Conservation (phyloP, 2,329 filamentous ascomycete genomes). For the Dactylonectria estremocensis region DNA sequence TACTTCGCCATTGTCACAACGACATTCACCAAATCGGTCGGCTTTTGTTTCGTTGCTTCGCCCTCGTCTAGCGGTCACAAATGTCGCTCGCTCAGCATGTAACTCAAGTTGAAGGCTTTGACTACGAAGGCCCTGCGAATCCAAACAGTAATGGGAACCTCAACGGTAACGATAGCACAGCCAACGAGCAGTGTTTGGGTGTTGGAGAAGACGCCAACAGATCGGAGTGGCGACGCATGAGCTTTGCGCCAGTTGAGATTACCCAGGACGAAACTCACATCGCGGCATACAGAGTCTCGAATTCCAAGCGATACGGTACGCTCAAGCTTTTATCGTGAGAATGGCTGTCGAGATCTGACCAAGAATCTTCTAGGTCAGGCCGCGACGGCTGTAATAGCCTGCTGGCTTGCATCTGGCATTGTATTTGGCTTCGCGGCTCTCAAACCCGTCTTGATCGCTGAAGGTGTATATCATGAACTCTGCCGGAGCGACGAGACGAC, state of each 20-base stretch:
- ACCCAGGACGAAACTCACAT: conserved; percentile 46
- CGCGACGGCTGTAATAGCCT: conserved; percentile 77
- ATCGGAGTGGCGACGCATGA: conserved; percentile 49
- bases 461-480: conserved; percentile 78
- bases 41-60: not conserved
- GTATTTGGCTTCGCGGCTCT: conserved; percentile 89
- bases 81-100: conserved; percentile 63
- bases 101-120: conserved; percentile 58
- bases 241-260: conserved; percentile 47
- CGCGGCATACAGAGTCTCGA: conserved; percentile 51
- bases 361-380: conserved; percentile 72
- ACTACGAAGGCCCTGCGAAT: conserved; percentile 52
- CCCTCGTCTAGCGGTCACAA: conserved; percentile 5
- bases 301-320: conserved; percentile 12
- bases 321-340: no score
- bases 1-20: no score
- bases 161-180: not conserved
- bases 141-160: conserved; percentile 9
- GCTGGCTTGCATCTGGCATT: conserved; percentile 82
- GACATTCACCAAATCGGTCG: no score
- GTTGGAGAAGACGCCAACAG: conserved; percentile 24
- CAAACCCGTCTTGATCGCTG: conserved; percentile 83
- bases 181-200: not conserved
- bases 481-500: conserved; percentile 60
- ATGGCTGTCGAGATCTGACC: conserved; percentile 5